Evolutionary conservation across 148 eudicot genomes (phyloP).

Genomic region (Talinum fruticosum): DNA sequence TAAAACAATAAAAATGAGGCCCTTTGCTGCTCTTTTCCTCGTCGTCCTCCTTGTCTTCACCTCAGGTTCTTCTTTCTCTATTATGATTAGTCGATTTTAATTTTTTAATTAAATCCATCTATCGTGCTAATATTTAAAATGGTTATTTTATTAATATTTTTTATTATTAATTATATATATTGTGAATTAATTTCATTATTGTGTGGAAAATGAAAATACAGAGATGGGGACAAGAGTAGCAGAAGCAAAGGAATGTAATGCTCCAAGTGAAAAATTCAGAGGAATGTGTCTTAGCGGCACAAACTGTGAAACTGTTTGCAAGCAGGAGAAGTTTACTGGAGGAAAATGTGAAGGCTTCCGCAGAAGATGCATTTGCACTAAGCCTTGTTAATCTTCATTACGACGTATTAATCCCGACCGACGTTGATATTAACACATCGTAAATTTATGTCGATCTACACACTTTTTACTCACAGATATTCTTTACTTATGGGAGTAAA

Average conservation of each 20-base stretch:
- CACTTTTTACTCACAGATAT: too few relatives aligned
- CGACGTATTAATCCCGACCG: background rate
- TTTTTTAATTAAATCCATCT: too few relatives aligned
- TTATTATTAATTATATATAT: too few relatives aligned
- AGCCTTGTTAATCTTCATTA: constrained; percentile 15
- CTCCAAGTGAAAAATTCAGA: constrained; percentile 36
- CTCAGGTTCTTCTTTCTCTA: constrained; percentile 1
- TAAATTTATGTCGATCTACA: too few relatives aligned
- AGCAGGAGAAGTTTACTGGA: constrained; percentile 42
- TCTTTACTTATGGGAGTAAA: too few relatives aligned
- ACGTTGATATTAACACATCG: too few relatives aligned
- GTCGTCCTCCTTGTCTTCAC: background rate
- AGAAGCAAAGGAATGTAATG: constrained; percentile 47
- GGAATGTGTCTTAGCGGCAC: constrained; percentile 36
- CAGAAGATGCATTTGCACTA: constrained; percentile 52
- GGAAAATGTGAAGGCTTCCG: constrained; percentile 46
- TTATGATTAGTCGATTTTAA: too few relatives aligned
- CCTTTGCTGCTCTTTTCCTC: background rate
- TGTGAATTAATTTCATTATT: too few relatives aligned
- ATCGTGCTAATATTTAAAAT: too few relatives aligned
- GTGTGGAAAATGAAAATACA: background rate
- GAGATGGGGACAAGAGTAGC: constrained; percentile 14
- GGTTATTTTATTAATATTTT: too few relatives aligned
- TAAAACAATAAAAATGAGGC: background rate
- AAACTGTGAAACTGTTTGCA: constrained; percentile 51